Conservation (phyloP, 345 rosid genomes). For the Camelina hispida region DNA sequence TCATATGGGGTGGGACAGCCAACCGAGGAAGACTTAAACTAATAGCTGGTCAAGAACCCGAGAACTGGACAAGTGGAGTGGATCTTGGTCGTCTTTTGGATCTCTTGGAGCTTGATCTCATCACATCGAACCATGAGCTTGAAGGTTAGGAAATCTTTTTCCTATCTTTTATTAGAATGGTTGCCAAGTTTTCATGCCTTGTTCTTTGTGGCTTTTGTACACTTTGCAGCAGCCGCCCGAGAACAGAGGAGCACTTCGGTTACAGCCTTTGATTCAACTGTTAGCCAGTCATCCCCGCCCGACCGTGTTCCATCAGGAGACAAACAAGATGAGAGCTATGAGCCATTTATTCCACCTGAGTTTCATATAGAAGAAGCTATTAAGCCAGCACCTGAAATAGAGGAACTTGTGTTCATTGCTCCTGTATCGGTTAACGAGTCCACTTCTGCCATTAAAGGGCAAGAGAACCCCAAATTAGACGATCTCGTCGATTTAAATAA, state of each 20-base stretch:
- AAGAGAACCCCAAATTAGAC: conserved; percentile 45
- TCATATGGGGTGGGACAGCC: conserved; percentile 89
- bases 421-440: conserved; percentile 55
- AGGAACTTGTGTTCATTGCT: conserved; percentile 70
- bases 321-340: conserved; percentile 58
- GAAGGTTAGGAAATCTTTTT: conserved; percentile 46
- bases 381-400: conserved; percentile 48
- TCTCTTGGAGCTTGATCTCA: conserved; percentile 76
- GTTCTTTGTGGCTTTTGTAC: conserved; percentile 8
- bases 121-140: conserved; percentile 65
- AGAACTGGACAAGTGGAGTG: conserved; percentile 86
- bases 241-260: conserved; percentile 73
- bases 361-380: conserved; percentile 53
- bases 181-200: conserved; percentile 11
- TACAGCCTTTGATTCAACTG: conserved; percentile 63
- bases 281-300: conserved; percentile 74
- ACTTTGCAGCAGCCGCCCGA: conserved; percentile 55
- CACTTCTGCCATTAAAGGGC: conserved; percentile 33
- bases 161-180: conserved; percentile 4
- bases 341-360: conserved; percentile 58
- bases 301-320: conserved; percentile 53
- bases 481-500: conserved; percentile 62
- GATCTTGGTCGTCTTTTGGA: conserved; percentile 88
- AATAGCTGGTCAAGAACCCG: conserved; percentile 74
- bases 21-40: conserved; percentile 76